Percentiles rank a stretch among this genome's conserved stretches.
Evolutionary conservation across 75 land plant species (phyloP).

Genomic region (Azolla pinnata): DNA sequence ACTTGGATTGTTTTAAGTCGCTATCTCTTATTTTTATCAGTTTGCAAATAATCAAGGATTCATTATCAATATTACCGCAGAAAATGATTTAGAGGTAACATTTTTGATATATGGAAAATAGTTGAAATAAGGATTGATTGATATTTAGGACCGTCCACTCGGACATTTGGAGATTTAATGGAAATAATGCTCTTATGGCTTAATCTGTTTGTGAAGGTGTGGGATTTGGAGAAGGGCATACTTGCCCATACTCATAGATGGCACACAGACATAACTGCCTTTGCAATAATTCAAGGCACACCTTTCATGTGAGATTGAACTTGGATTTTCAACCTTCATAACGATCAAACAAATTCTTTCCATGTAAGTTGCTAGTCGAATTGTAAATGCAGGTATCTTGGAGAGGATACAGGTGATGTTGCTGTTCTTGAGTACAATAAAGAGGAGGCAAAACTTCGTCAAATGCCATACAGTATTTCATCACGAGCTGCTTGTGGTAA

Average conservation of each 20-base stretch:
- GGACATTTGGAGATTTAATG: neutral
- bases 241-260: conserved; percentile 37
- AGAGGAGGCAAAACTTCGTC: conserved; percentile 32
- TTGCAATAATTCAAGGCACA: conserved; percentile 55
- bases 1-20: neutral
- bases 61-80: conserved; percentile 49
- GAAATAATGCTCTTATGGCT: neutral
- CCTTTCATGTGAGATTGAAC: conserved; percentile 40
- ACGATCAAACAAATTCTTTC: neutral
- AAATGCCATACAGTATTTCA: conserved; percentile 44
- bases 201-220: conserved; percentile 30
- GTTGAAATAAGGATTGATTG: neutral
- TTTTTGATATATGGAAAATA: too few species aligned
- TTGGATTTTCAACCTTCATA: conserved; percentile 1
- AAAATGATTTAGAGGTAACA: conserved; percentile 76
- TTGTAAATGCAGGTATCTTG: conserved; percentile 43
- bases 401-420: conserved; percentile 58
- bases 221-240: conserved; percentile 55
- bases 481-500: conserved; percentile 40
- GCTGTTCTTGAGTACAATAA: conserved; percentile 53
- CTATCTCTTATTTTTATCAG: conserved; percentile 34
- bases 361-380: neutral
- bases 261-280: conserved; percentile 66
- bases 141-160: neutral
- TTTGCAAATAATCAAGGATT: conserved; percentile 66